Evolutionary conservation across 2,329 filamentous ascomycete genomes (phyloP), one percentile per base, ranked within the genome.

Genomic region (Pseudogymnoascus sp.): DNA sequence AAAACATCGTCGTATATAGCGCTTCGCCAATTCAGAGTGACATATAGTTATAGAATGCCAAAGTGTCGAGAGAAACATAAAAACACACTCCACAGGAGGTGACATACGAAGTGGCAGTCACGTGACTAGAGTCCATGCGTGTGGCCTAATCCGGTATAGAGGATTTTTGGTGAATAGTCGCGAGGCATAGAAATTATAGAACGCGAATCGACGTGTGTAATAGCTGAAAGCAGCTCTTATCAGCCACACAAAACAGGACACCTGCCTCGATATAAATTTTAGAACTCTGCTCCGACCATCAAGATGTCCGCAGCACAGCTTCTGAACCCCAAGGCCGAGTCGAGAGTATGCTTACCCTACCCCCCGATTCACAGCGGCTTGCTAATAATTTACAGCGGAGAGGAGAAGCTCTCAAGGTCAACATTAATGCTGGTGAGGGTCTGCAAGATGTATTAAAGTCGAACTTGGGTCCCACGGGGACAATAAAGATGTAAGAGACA

Each of bases 301-400:
- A 77, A 69, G 66, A 98, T 98, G 95, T 98, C 93, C 80, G 95
- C 95, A 71, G 93, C 95, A 74, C 93, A 98, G 81, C 88, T 99
- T 74, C 89, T 99, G 69, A 99, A 99, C 79, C 95, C 95, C 66
- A 99, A 99, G 83, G 95, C 95, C 74, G 95, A 99, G 82, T 97
- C 93, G 72, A 88, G 95, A 80, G 92, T 96, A 83, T 72, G 89
- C 81, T 66, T 68, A 65, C 67, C 66, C 65, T 63, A 35, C 61
- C 63, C 62, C 61, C 63, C 64, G 63, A 65, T 64, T 37, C 35
- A 65, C 63, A 66, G 63, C 64, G 61, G 68, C 70, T 64, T 70
- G 71, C 70, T 71, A 69, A 71, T 69, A 63, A 63, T 69, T 67
- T 69, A 71, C 74, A 96, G 92, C 88, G 95, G 83, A 88, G 95